These are phyloP conservation scores for Suillus occidentalis DNA, from an alignment of 768 basidiomycete genomes.

Conservation along the genomic window DNA sequence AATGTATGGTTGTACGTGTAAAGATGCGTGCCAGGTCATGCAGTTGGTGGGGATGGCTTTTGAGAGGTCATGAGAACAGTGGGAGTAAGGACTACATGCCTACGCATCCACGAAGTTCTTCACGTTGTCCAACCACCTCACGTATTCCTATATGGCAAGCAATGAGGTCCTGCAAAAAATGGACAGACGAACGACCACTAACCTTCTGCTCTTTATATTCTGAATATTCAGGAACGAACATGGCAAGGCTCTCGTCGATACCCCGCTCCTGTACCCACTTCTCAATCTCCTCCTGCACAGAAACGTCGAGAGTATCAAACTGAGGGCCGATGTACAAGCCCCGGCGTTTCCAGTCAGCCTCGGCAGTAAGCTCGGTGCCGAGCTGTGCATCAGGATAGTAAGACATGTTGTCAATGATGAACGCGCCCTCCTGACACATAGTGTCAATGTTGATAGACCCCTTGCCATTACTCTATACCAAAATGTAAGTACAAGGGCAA, in stretches of 20 bases:
- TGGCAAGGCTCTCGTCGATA: conserved; percentile 75
- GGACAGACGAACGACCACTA: conserved; percentile 22
- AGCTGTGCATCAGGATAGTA: conserved; percentile 74
- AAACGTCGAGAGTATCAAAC: conserved; percentile 88
- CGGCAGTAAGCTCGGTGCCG: conserved; percentile 77
- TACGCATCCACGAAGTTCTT: conserved; percentile 77
- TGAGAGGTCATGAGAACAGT: neutral
- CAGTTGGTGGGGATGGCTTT: neutral
- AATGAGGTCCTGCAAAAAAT: conserved; percentile 9
- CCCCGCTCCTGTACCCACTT: conserved; percentile 88
- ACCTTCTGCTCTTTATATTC: conserved; percentile 95
- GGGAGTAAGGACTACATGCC: conserved; percentile 2
- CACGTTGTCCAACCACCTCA: conserved; percentile 82
- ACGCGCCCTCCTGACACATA: conserved; percentile 73
- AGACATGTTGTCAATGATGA: conserved; percentile 87
- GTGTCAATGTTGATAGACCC: conserved; percentile 82
- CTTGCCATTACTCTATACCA: conserved; percentile 42
- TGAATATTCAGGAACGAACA: conserved; percentile 87
- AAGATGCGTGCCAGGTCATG: conserved; percentile 10
- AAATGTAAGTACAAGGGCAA: neutral
- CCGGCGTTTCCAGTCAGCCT: conserved; percentile 92
- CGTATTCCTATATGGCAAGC: conserved; percentile 70
- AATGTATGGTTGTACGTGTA: conserved; percentile 13
- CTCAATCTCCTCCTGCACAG: conserved; percentile 90
- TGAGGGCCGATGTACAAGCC: conserved; percentile 92